Evolutionary conservation across 106 monocot species (phyloP), one percentile per base, ranked within the genome.

Genomic region (Agapanthus africanus): DNA sequence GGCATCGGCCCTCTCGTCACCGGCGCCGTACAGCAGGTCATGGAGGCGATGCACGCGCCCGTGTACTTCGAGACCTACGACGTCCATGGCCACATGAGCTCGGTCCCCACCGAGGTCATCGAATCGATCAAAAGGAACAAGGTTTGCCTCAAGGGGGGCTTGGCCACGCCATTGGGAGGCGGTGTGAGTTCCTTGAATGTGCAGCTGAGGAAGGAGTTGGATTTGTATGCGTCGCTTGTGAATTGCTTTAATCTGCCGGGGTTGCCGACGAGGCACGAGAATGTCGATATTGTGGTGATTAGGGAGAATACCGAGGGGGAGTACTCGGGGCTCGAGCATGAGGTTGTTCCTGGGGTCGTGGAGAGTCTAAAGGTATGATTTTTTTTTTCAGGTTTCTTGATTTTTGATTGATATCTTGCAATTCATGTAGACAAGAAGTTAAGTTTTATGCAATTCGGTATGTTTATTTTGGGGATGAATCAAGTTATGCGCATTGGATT

Each of bases 221-320:
- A 70, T 59, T 52, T 70, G 21, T 70, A 39, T 23, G 70, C 70
- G 34, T 70, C 70, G 56, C 57, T 70, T 47, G 46, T 47, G 46
- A 13, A 47, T 49, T 72, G 72, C 72, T 72, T 72, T 32, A 72
- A 72, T 63, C 36, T 72, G 47, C 72, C 72, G 9, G 72, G 72
- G 11, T 15, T 72, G 47, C 72, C 62, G 18, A 63, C 72, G 46
- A 44, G 63, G 63, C 72, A 72, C 62, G 44, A 72, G 15, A 62
- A 72, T 41, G 71, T 72, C 25, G 71, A 72, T 46, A 72, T 72
- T n/a, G 71, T 72, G 4, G 71, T 72, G 61, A 72, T 72, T 38
- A 72, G 71, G 71, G 71, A 72, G 62, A 72, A 72, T 40, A 72
- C 71, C 27, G 71, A 72, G 62, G 71, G 71, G 18, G 71, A 72